A percentile compares a stretch with the other conserved stretches of the same genome.
phyloP scores from a whole-genome alignment of 2,329 filamentous ascomycete species.

The Trichoderma koningii region DNA sequence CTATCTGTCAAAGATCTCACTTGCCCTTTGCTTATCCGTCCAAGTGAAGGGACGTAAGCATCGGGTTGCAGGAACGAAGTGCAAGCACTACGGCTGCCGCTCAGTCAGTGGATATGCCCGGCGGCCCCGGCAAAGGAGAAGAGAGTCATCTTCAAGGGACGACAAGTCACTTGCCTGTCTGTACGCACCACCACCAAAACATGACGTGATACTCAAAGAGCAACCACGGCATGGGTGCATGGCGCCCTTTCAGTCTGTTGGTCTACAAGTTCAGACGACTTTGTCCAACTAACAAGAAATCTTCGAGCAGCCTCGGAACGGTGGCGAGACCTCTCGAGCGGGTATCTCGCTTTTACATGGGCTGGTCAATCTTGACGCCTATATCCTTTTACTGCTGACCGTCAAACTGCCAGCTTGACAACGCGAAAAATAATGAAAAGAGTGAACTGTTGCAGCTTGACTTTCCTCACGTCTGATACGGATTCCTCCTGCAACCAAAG shows the following conservation, averaged over 20 bases:
- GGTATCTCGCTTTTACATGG: neutral
- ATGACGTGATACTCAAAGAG: constrained; percentile 21
- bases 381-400: neutral
- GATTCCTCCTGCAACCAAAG: neutral
- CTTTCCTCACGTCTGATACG: neutral
- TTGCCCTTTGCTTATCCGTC: constrained; percentile 19
- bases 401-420: neutral
- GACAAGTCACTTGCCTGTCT: neutral
- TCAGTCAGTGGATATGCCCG: neutral
- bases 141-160: neutral
- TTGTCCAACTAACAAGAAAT: neutral
- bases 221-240: neutral
- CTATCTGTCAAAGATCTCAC: constrained; percentile 25
- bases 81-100: neutral
- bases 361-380: neutral
- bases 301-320: constrained; percentile 10
- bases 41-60: constrained; percentile 18
- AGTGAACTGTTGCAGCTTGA: neutral
- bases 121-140: constrained; percentile 17
- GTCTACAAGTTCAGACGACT: too few species aligned
- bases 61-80: neutral
- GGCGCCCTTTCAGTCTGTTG: too few species aligned
- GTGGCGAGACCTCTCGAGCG: neutral
- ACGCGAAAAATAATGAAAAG: neutral
- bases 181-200: constrained; percentile 10